Evolutionary conservation across 352 stramenopile genomes (phyloP).

Genomic region (Phytophthora sp.): DNA sequence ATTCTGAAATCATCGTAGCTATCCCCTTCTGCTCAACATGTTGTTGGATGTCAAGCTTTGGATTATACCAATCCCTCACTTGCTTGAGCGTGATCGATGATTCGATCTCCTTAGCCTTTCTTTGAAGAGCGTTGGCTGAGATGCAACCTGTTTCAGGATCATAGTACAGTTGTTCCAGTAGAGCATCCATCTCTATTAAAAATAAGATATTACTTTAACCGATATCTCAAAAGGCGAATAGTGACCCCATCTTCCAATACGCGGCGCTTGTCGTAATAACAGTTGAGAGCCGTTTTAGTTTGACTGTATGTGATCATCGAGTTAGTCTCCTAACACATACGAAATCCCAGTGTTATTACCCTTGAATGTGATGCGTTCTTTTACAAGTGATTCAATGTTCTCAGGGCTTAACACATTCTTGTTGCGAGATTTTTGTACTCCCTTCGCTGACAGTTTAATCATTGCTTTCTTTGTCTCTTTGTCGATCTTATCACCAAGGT

Average conservation of each 20-base stretch:
- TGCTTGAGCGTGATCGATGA: background rate
- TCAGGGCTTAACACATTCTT: too few species aligned
- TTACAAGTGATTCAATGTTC: too few species aligned
- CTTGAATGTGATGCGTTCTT: too few species aligned
- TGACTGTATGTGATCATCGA: too few species aligned
- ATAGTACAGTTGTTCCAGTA: conserved; percentile 1
- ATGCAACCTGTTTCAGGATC: conserved; percentile 3
- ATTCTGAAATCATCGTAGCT: background rate
- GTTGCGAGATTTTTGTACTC: too few species aligned
- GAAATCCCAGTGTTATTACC: too few species aligned
- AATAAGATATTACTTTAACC: background rate
- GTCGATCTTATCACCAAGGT: too few species aligned
- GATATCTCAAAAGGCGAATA: background rate
- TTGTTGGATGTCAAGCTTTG: background rate
- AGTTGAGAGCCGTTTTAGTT: too few species aligned
- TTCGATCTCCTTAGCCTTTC: background rate
- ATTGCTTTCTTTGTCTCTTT: too few species aligned
- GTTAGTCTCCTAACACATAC: too few species aligned
- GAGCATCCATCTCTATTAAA: background rate
- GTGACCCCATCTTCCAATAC: background rate
- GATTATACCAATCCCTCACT: background rate
- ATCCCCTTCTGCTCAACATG: background rate
- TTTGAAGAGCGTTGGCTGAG: background rate
- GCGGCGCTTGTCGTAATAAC: too few species aligned
- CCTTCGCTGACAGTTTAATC: too few species aligned